These are phyloP conservation scores for Isabelozyma gotoi DNA, from an alignment of 805 yeast species.

Conservation along the genomic window DNA sequence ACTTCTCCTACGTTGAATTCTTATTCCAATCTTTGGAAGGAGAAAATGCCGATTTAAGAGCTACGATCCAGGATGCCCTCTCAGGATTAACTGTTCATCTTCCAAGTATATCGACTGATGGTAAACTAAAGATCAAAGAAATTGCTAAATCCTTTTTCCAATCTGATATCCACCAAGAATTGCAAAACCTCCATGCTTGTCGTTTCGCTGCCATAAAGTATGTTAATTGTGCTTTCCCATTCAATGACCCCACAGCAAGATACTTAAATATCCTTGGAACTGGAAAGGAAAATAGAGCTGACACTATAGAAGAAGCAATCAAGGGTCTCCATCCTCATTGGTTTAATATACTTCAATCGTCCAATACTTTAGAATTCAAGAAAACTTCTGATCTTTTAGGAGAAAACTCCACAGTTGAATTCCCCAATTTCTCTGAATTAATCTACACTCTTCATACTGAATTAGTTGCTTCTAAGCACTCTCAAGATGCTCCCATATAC, in stretches of 20 bases:
- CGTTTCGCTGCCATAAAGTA: conserved; percentile 67
- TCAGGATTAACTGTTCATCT: conserved; percentile 56
- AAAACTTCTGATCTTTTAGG: conserved; percentile 48
- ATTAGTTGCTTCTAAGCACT: conserved; percentile 16
- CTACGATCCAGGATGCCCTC: conserved; percentile 71
- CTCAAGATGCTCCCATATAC: conserved; percentile 23
- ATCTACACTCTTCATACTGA: conserved; percentile 22
- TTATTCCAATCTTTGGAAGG: conserved; percentile 67
- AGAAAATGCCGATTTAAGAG: conserved; percentile 61
- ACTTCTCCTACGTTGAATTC: conserved; percentile 58
- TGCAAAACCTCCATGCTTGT: conserved; percentile 44
- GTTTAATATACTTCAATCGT: conserved; percentile 54
- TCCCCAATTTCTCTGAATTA: conserved; percentile 56
- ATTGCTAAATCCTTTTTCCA: conserved; percentile 33
- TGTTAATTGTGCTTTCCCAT: conserved; percentile 62
- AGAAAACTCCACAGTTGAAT: conserved; percentile 32
- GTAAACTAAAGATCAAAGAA: conserved; percentile 43
- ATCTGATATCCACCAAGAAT: neutral
- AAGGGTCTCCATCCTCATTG: conserved; percentile 84
- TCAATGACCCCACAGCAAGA: conserved; percentile 67
- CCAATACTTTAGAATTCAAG: conserved; percentile 42
- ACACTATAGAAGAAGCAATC: conserved; percentile 74
- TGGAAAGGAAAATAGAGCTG: conserved; percentile 56
- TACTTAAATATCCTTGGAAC: conserved; percentile 67
- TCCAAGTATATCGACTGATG: conserved; percentile 31